Evolutionary conservation across 1,139 yeast species (phyloP).

Genomic region (Debaryomyces sp.): DNA sequence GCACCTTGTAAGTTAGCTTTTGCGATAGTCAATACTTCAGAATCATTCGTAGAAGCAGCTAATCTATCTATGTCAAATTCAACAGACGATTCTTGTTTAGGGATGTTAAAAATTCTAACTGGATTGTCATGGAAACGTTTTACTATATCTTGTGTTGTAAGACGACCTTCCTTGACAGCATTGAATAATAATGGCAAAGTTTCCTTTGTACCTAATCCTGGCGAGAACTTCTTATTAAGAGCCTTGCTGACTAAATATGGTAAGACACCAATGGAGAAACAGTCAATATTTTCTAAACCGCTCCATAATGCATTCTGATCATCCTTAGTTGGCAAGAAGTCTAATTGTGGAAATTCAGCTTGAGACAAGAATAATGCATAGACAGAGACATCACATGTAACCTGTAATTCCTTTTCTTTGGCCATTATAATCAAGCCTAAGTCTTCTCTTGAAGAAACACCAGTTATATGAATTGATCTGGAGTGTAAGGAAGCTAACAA

Average conservation of each 20-base stretch:
- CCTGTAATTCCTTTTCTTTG: conserved; percentile 76
- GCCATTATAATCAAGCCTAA: conserved; percentile 83
- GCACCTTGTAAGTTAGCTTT: conserved; percentile 61
- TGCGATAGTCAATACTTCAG: conserved; percentile 52
- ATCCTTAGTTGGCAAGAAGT: conserved; percentile 74
- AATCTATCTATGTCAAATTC: conserved; percentile 83
- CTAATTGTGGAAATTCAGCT: conserved; percentile 69
- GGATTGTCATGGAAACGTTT: conserved; percentile 82
- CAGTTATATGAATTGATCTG: conserved; percentile 87
- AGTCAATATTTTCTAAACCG: conserved; percentile 71
- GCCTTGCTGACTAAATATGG: conserved; percentile 76
- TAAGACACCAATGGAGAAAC: conserved; percentile 82
- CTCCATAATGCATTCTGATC: conserved; percentile 88
- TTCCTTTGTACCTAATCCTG: conserved; percentile 81
- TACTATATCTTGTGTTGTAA: conserved; percentile 74
- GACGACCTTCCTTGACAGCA: conserved; percentile 74
- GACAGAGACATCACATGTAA: conserved; percentile 89
- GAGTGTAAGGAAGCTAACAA: conserved; percentile 86
- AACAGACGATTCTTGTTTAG: conserved; percentile 75
- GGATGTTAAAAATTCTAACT: conserved; percentile 76
- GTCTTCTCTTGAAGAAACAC: conserved; percentile 81
- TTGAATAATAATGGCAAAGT: conserved; percentile 79
- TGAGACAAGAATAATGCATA: conserved; percentile 77
- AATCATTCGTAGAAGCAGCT: conserved; percentile 40
- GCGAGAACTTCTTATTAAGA: conserved; percentile 56